phyloP scores from a whole-genome alignment of 208 protist species.

The Porcisia hertigi region DNA sequence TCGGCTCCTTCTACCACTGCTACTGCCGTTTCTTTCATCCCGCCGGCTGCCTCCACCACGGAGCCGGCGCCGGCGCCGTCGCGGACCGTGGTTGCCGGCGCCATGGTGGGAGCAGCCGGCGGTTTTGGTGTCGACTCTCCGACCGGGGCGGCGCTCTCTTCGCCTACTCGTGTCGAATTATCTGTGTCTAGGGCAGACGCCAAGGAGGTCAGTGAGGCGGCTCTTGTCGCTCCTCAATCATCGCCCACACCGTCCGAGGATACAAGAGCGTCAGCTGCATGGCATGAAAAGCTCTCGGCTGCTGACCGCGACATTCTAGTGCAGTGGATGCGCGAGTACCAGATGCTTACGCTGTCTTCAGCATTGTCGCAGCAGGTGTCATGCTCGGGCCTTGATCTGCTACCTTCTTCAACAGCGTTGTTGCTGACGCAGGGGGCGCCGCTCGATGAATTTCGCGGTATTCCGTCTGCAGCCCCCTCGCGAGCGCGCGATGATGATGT shows the following conservation, averaged over 20 bases:
- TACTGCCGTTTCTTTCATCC: too few species aligned
- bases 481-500: background rate
- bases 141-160: background rate
- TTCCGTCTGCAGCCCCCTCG: background rate
- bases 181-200: background rate
- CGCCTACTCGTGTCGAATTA: background rate
- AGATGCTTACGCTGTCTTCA: conserved; percentile 22
- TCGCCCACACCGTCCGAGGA: background rate
- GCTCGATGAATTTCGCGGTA: background rate
- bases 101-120: background rate
- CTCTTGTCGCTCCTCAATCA: background rate
- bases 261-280: background rate
- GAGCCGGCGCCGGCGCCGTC: background rate
- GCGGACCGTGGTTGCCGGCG: background rate
- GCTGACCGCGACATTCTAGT: conserved; percentile 9
- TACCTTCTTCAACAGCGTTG: background rate
- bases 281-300: background rate
- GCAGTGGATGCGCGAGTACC: conserved; percentile 28
- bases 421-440: background rate
- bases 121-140: background rate
- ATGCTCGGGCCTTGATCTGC: background rate
- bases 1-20: background rate
- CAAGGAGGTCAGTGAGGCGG: background rate
- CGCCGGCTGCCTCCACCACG: background rate
- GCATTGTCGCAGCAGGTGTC: conserved; percentile 11